Conservation (phyloP, 2,329 filamentous ascomycete genomes). For the Arthrinium puccinioides region DNA sequence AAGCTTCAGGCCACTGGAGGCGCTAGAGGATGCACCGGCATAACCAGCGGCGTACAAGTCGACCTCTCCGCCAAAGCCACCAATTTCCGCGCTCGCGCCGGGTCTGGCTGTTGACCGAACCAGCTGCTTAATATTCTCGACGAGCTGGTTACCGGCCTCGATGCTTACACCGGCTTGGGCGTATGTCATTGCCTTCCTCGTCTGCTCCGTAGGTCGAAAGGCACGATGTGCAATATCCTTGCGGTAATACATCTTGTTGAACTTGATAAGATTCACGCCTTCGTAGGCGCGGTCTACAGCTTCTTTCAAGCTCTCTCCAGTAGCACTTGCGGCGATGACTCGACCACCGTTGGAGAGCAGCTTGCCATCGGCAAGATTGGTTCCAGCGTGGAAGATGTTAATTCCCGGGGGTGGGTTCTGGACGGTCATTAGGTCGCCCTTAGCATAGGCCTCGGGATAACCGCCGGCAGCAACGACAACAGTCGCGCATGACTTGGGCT, state of each 20-base stretch:
- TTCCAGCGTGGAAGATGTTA: conserved; percentile 91
- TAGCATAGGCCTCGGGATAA: conserved; percentile 80
- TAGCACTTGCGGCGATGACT: conserved; percentile 88
- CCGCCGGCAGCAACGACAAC: conserved; percentile 91
- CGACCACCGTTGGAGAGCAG: conserved; percentile 78
- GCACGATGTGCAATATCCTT: conserved; percentile 85
- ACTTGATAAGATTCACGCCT: conserved; percentile 71
- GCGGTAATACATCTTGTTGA: conserved; percentile 84
- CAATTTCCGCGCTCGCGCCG: conserved; percentile 88
- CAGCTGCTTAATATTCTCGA: conserved; percentile 82
- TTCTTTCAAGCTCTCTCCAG: conserved; percentile 63
- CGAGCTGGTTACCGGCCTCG: conserved; percentile 86
- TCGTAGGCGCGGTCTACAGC: conserved; percentile 86
- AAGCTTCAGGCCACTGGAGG: conserved; percentile 72
- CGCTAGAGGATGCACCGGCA: conserved; percentile 32
- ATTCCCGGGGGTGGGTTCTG: conserved; percentile 38
- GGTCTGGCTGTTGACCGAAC: conserved; percentile 80
- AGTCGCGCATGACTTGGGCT: conserved; percentile 70
- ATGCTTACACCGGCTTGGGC: conserved; percentile 91
- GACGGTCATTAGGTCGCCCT: conserved; percentile 59
- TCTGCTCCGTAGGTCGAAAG: conserved; percentile 38
- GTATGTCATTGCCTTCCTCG: conserved; percentile 66
- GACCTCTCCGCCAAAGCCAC: conserved; percentile 87
- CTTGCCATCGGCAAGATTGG: conserved; percentile 53
- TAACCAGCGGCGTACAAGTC: conserved; percentile 72